Evolutionary conservation across 2,329 filamentous ascomycete species (phyloP), one percentile per base, ranked within the genome.

Genomic region (Aspergillus fructus): DNA sequence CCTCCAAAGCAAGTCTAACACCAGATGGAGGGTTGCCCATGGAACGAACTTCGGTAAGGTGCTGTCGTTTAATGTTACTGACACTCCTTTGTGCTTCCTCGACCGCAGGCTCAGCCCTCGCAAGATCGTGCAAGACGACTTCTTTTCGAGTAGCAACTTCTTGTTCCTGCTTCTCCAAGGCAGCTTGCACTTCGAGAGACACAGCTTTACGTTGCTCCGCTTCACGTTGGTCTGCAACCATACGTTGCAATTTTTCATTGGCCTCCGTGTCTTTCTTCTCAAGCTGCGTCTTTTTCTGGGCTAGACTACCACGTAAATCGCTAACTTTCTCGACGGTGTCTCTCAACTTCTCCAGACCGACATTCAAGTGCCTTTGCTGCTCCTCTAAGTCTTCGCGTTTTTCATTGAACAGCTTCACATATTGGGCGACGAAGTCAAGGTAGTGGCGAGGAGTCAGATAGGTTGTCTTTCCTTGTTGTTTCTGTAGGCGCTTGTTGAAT

Each of bases 311-410:
- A 67, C 93, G 88, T 59, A 99, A 82, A 74, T 97, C 93, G 60
- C 91, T 88, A 55, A 99, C 94, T 79, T 99, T 97, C 75, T 96
- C 92, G 21, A 97, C 93, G 2, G 94, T 99, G 76, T 97, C 94
- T 65, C 91, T 86, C 27, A 99, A 82, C 75, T 99, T 99, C 79
- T 99, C 94, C 2, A 99, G 84, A 82, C 94, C 96, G 56, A 97
- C 93, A 68, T 99, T 99, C 61, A 99, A 82, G 83, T 99, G 94
- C 30, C 94, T 89, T 72, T 99, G 94, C 74, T 99, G 94, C 73
- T 99, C 94, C 75, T 99, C 94, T 1, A 99, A 84, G 71, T 99
- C 94, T 74, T 97, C 94, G 11, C 96, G 90, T 81, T 99, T 99
- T 76, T 99, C 94, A 62, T 93, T 96, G 78, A 97, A 97, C 6